Conservation (phyloP, 495 filamentous ascomycete species). For the Neurospora cerealis region DNA sequence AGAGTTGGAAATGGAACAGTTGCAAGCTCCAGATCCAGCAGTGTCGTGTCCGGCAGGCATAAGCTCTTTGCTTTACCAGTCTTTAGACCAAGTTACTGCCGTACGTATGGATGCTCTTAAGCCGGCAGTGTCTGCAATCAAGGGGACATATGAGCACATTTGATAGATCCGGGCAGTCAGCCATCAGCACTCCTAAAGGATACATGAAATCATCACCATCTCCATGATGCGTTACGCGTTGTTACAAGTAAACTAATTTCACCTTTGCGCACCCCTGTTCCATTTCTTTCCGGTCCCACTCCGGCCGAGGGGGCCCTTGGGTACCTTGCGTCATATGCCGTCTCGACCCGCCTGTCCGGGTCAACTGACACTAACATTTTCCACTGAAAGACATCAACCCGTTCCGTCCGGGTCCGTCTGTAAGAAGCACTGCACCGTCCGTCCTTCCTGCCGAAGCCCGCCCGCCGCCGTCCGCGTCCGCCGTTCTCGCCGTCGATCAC, state of each 20-base stretch:
- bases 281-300: neutral
- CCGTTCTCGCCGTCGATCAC: neutral
- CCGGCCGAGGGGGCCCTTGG: neutral
- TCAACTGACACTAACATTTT: neutral
- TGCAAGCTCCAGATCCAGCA: neutral
- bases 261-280: neutral
- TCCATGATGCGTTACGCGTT: neutral
- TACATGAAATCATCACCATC: neutral
- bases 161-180: neutral
- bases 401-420: neutral
- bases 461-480: neutral
- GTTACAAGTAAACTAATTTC: neutral
- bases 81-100: neutral
- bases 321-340: neutral
- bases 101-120: neutral
- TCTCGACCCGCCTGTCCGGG: neutral
- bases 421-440: neutral
- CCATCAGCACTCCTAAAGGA: neutral
- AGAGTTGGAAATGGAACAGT: neutral
- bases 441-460: neutral
- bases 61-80: neutral
- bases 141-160: neutral
- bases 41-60: neutral
- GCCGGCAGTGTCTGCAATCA: neutral
- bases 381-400: neutral